Evolutionary conservation across 345 rosid genomes (phyloP), one percentile per base, ranked within the genome.

Genomic region (Trapa incisa): DNA sequence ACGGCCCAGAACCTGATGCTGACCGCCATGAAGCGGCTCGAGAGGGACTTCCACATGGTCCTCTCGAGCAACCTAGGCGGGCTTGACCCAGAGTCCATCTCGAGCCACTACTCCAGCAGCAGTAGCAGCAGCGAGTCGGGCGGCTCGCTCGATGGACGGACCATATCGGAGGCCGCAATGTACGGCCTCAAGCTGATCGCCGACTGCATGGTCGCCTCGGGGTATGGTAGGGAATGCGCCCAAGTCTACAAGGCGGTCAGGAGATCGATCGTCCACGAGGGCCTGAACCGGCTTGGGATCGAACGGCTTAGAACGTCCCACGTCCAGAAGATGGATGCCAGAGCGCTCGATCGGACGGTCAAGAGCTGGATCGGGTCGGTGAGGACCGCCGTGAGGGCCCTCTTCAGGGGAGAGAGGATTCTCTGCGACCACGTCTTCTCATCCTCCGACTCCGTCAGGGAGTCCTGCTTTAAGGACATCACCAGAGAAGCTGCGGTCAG

Each of bases 141-240:
- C 69, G 71, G 75, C 65, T 73, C 73, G 1, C 75, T 71, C 9
- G 77, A 73, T 1, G 81, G 77, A 10, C 73, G 75, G 73, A 76
- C 68, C 73, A 73, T 70, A 69, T 72, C 83, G 4, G 77, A 73
- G 5, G 41, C 70, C 22, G 87, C 79, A 35, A 78, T 89, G 88
- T 75, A 77, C 2, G 91, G 87, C 73, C 62, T 91, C 42, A 89
- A 85, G 67, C 79, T 79, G 0, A 89, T 89, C 37, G 92, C 95
- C 16, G 96, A 85, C 37, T 83, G 83, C 69, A 91, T 94, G 97
- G 81, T 84, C 58, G 71, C 80, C 43, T 85, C 78, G 22, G 97
- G 99, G 36, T 91, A 91, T 53, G 85, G 87, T 5, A 85, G 81
- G 71, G 99, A 88, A 71, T 91, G 99, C 8, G 72, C 78, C 11